phyloP scores from a whole-genome alignment of 1,139 yeast species.

The Yamadazyma conglobata region DNA sequence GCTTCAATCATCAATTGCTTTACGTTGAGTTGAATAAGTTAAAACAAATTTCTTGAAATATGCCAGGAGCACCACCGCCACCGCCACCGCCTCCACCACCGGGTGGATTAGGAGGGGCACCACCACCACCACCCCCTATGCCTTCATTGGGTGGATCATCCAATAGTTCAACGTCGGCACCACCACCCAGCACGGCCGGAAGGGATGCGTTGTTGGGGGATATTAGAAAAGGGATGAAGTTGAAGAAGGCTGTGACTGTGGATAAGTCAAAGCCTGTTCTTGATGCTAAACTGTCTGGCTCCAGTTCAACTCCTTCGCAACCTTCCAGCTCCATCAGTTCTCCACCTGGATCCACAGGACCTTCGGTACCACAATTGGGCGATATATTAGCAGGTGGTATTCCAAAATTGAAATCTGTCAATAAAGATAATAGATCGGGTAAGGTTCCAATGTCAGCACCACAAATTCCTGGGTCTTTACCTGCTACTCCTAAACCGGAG shows the following conservation, averaged over 20 bases:
- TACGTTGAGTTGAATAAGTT: too few relatives aligned
- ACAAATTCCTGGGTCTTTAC: constrained; percentile 20
- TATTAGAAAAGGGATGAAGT: constrained; percentile 70
- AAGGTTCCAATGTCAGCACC: constrained; percentile 42
- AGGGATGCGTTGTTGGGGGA: constrained; percentile 84
- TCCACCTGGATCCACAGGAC: constrained; percentile 14
- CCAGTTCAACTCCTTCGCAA: constrained; percentile 8
- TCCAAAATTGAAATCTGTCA: constrained; percentile 68
- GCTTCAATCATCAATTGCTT: too few relatives aligned
- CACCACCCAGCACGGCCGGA: constrained; percentile 41
- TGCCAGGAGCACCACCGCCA: constrained; percentile 16
- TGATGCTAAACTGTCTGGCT: constrained; percentile 24
- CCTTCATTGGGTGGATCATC: constrained; percentile 23
- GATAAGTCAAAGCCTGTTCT: constrained; percentile 45
- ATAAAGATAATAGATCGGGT: constrained; percentile 42
- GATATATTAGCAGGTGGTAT: constrained; percentile 84
- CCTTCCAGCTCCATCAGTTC: constrained; percentile 8
- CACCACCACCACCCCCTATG: constrained; percentile 47
- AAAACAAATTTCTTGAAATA: too few relatives aligned
- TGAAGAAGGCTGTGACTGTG: constrained; percentile 66
- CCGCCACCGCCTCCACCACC: constrained; percentile 18
- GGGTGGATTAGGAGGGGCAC: constrained; percentile 17
- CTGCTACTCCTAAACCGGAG: constrained; percentile 17
- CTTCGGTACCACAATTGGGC: constrained; percentile 57
- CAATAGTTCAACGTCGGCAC: constrained; percentile 21